A percentile compares a stretch with the other conserved stretches of the same genome.
phyloP scores from a whole-genome alignment of 169 alveolate genomes.

The Theileria sp. region DNA sequence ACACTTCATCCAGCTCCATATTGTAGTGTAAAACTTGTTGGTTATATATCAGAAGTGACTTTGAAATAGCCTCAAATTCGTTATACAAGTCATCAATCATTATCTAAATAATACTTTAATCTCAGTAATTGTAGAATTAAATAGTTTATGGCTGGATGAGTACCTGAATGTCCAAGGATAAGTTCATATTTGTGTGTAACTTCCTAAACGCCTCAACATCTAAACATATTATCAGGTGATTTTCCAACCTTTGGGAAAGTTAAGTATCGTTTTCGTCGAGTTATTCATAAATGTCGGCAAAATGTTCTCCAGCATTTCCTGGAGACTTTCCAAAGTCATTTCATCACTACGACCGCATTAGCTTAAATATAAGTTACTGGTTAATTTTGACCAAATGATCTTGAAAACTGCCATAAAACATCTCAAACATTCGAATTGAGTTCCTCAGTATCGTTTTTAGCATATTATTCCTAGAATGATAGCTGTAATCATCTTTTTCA shows the following conservation, averaged over 20 bases:
- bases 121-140: background rate
- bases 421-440: conserved; percentile 44
- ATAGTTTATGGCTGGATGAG: background rate
- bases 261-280: conserved; percentile 13
- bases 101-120: background rate
- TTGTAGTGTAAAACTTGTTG: conserved; percentile 45
- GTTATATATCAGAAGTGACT: conserved; percentile 34
- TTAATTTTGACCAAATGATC: conserved; percentile 1
- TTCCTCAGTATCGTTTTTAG: conserved; percentile 44
- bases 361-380: background rate
- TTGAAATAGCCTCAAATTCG: conserved; percentile 33
- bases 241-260: conserved; percentile 42
- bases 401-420: conserved; percentile 45
- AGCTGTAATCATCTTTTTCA: conserved; percentile 61
- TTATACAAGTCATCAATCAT: conserved; percentile 42
- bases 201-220: conserved; percentile 14
- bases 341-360: conserved; percentile 10
- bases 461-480: conserved; percentile 46
- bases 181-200: conserved; percentile 4
- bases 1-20: conserved; percentile 39
- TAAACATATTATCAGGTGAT: background rate
- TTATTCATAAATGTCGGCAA: conserved; percentile 45
- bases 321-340: conserved; percentile 19
- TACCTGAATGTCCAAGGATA: conserved; percentile 61
- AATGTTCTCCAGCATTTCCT: conserved; percentile 27